A percentile compares a stretch with the other conserved stretches of the same genome.
Conservation (phyloP, 2,329 filamentous ascomycete genomes). For the Penicillium nordicum region DNA sequence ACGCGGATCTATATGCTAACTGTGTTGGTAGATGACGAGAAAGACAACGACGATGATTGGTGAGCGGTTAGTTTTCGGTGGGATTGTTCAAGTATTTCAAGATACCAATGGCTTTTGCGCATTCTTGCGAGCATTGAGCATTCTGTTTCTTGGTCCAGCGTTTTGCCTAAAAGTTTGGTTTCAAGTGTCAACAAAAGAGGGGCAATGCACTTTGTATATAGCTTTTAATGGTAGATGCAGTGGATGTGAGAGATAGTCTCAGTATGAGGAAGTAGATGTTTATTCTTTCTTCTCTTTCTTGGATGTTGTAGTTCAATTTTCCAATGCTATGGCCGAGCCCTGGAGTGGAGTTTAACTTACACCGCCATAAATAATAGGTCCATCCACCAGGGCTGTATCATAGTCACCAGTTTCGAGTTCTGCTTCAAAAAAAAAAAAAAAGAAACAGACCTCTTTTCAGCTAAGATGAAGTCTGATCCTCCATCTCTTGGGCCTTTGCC, state of each 20-base stretch:
- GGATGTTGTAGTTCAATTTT: neutral
- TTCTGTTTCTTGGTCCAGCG: conserved; percentile 12
- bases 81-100: conserved; percentile 10
- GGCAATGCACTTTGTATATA: conserved; percentile 18
- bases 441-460: neutral
- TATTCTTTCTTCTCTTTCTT: neutral
- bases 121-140: conserved; percentile 15
- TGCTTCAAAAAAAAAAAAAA: too few species aligned
- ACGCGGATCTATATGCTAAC: conserved; percentile 21
- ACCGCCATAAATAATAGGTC: neutral
- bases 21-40: conserved; percentile 42
- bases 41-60: conserved; percentile 48
- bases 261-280: neutral
- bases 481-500: conserved; percentile 1
- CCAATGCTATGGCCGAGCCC: neutral
- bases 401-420: neutral
- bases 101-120: conserved; percentile 19
- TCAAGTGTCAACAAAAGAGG: conserved; percentile 8
- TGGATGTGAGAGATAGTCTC: neutral
- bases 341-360: neutral
- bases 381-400: too few species aligned
- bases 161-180: conserved; percentile 16
- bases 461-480: neutral
- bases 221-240: conserved; percentile 13
- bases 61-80: conserved; percentile 22